These are phyloP conservation scores for Exophiala spinifera DNA, from an alignment of 2,329 filamentous ascomycete genomes.

Conservation along the genomic window DNA sequence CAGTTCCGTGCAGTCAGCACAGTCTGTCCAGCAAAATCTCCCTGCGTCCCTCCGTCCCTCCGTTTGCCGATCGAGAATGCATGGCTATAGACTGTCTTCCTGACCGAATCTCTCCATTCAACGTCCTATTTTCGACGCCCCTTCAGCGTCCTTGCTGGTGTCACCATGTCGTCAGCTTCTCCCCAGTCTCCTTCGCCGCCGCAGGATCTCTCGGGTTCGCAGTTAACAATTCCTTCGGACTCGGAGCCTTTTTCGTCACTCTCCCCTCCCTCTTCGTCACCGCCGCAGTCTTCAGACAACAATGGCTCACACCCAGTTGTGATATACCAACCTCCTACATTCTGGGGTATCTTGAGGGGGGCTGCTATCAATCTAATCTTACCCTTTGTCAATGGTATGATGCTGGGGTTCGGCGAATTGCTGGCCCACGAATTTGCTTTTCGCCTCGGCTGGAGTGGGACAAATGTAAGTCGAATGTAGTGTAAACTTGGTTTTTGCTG, in stretches of 20 bases:
- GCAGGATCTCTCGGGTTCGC: conserved; percentile 29
- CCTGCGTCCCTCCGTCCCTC: background rate
- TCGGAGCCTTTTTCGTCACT: conserved; percentile 47
- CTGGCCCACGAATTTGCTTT: conserved; percentile 96
- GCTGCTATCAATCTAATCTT: conserved; percentile 93
- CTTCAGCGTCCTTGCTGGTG: background rate
- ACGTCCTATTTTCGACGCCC: conserved; percentile 2
- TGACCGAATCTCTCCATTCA: conserved; percentile 4
- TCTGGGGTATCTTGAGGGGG: conserved; percentile 81
- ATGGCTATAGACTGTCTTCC: background rate
- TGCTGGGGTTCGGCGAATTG: conserved; percentile 95
- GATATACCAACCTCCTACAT: conserved; percentile 82
- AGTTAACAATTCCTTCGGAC: conserved; percentile 45
- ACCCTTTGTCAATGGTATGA: conserved; percentile 95
- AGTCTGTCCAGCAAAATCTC: background rate
- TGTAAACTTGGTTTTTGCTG: background rate
- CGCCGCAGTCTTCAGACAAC: conserved; percentile 37
- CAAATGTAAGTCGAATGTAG: conserved; percentile 64
- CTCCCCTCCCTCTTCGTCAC: conserved; percentile 36
- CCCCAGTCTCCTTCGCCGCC: conserved; percentile 28
- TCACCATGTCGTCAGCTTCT: conserved; percentile 20
- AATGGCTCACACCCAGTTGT: conserved; percentile 60
- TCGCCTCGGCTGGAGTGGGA: conserved; percentile 86
- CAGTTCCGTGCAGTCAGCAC: background rate
- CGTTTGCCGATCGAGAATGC: background rate